Evolutionary conservation across 2,329 filamentous ascomycete genomes (phyloP), one percentile per base, ranked within the genome.

Genomic region (Capronia coronata): DNA sequence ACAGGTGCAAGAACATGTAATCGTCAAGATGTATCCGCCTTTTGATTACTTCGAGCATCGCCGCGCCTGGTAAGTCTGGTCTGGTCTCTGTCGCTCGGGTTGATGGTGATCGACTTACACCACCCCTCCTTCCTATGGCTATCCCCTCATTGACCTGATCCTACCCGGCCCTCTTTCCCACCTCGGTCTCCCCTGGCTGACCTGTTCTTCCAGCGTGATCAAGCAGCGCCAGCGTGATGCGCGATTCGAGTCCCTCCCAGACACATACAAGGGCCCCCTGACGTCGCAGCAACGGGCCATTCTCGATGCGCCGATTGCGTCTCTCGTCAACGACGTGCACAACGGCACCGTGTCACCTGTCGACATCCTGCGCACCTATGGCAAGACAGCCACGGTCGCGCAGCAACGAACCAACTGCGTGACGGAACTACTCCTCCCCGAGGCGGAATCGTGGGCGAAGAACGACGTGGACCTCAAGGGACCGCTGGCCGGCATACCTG

Each of bases 331-430:
- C 54, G 79, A 84, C 70, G 85, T 95, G 2, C 87, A 91, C 25
- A 76, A 79, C n/a, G 77, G 82, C 38, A 69, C 74, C 46, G 72
- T 81, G 42, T 75, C 77, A 10, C 83, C 90, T 0, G 65, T 83
- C 19, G 82, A 88, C 54, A 78, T 96, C 40, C 79, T 96, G n/a
- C 80, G 75, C 52, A 82, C 88, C 9, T 97, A 96, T 65, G 86
- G 86, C 62, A 95, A 94, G 67, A 83, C 91, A 16, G 86, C 90
- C 0, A 65, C 94, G 45, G 84, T 82, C 62, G 90, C 88, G 1
- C 91, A 96, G 29, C 77, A 83, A 55, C 84, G 84, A 68, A 95
- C 89, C 1, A 96, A 96, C 66, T 94, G 87, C 63, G 70, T 94
- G 10, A 96, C 91, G 0, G 90, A 96, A 68, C 73, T 96, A 48